Conservation (phyloP, 345 rosid species). For the Heritiera fomes region DNA sequence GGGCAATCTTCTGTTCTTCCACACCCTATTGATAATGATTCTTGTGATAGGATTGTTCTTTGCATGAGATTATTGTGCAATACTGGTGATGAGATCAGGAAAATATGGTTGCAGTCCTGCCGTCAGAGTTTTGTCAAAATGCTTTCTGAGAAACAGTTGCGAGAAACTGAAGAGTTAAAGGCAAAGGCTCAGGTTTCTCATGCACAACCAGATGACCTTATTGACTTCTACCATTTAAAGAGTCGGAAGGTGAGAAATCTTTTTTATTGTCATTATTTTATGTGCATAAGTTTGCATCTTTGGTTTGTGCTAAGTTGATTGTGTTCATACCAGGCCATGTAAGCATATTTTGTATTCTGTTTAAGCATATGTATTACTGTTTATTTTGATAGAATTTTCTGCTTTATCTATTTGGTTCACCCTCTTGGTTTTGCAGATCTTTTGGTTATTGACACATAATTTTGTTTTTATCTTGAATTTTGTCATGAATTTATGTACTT, state of each 20-base stretch:
- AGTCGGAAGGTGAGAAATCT: conserved; percentile 76
- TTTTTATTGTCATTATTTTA: neutral
- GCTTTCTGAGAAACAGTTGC: conserved; percentile 92
- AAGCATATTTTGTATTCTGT: neutral
- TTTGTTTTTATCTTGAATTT: neutral
- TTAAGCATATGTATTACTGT: neutral
- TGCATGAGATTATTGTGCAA: conserved; percentile 83
- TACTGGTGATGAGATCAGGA: conserved; percentile 76
- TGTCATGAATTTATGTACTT: neutral
- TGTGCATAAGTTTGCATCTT: neutral
- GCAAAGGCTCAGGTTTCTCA: conserved; percentile 92
- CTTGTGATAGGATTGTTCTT: conserved; percentile 78
- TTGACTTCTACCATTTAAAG: conserved; percentile 96
- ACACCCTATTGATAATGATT: conserved; percentile 96
- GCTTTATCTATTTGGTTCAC: neutral
- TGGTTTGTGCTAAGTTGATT: neutral
- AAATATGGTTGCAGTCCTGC: conserved; percentile 89
- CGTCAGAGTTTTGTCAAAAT: conserved; percentile 92
- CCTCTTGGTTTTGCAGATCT: neutral
- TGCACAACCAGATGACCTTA: conserved; percentile 98
- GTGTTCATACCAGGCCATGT: neutral
- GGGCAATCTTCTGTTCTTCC: conserved; percentile 88
- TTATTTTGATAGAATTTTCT: neutral
- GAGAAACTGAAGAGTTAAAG: conserved; percentile 81
- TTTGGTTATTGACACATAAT: neutral